Evolutionary conservation across 1,284 basidiomycete genomes (phyloP).

Genomic region (Puccinia horiana): DNA sequence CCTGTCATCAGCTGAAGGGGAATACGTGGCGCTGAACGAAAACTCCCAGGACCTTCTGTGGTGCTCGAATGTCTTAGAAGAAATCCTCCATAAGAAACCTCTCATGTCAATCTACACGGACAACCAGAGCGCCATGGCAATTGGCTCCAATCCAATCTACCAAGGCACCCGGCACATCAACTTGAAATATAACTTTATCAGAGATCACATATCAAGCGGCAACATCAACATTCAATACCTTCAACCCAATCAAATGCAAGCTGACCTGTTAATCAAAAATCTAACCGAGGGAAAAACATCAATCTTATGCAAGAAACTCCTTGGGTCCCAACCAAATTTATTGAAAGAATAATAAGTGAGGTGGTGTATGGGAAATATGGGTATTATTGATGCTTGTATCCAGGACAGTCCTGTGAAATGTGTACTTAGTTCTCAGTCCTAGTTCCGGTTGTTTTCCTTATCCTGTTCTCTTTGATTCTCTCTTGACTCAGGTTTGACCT

Average conservation of each 20-base stretch:
- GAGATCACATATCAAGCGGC: not conserved
- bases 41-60: not conserved
- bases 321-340: no score
- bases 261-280: not conserved
- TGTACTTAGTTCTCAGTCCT: no score
- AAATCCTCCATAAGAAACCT: not conserved
- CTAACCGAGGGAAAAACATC: not conserved
- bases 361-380: no score
- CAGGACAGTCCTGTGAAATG: no score
- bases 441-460: no score
- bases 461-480: no score
- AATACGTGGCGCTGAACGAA: slow-evolving; percentile 4
- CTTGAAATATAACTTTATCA: not conserved
- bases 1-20: not conserved
- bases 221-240: not conserved
- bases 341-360: no score
- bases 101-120: not conserved
- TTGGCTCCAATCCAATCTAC: not conserved
- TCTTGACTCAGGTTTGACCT: no score
- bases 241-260: not conserved
- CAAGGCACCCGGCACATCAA: not conserved
- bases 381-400: no score
- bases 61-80: not conserved
- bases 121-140: not conserved
- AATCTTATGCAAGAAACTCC: no score